A percentile compares a stretch with the other conserved stretches of the same genome.
Evolutionary conservation across 2,329 filamentous ascomycete genomes (phyloP).

Genomic region (Simplicillium aogashimaense): DNA sequence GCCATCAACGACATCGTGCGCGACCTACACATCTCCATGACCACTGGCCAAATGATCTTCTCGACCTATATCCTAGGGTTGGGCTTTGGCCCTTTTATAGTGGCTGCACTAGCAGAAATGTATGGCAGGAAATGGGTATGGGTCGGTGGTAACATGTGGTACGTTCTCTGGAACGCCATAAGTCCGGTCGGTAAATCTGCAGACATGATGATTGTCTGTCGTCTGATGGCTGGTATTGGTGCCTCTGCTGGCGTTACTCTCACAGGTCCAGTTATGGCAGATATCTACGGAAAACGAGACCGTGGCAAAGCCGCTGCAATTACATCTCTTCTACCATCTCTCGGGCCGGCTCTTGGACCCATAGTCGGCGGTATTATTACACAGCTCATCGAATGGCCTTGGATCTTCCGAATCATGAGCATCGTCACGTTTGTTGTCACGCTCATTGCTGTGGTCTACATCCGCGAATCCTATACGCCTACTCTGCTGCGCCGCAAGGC

Average conservation of each 20-base stretch:
- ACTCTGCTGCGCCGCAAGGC: conserved; percentile 23
- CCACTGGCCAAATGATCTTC: conserved; percentile 35
- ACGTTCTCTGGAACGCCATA: conserved; percentile 37
- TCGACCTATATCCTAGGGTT: conserved; percentile 32
- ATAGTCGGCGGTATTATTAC: conserved; percentile 29
- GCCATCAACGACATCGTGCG: conserved; percentile 35
- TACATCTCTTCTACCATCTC: conserved; percentile 27
- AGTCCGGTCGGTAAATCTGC: conserved; percentile 30
- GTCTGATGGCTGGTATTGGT: conserved; percentile 38
- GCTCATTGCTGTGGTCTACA: conserved; percentile 18
- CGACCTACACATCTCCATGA: conserved; percentile 39
- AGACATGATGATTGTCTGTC: conserved; percentile 28
- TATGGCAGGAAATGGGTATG: conserved; percentile 33
- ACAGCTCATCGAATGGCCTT: conserved; percentile 26
- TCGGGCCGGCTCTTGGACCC: conserved; percentile 26
- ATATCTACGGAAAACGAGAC: conserved; percentile 34
- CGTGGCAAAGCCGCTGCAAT: conserved; percentile 28
- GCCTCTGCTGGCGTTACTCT: conserved; percentile 34
- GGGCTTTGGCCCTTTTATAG: conserved; percentile 31
- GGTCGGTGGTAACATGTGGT: conserved; percentile 35
- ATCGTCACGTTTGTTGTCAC: conserved; percentile 29
- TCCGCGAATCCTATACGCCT: conserved; percentile 28
- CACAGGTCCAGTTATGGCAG: conserved; percentile 34
- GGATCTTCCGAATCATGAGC: conserved; percentile 34
- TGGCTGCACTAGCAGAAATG: conserved; percentile 35